These are phyloP conservation scores for Schizosaccharomyces lindneri DNA, from an alignment of 805 yeast genomes.

Conservation along the genomic window DNA sequence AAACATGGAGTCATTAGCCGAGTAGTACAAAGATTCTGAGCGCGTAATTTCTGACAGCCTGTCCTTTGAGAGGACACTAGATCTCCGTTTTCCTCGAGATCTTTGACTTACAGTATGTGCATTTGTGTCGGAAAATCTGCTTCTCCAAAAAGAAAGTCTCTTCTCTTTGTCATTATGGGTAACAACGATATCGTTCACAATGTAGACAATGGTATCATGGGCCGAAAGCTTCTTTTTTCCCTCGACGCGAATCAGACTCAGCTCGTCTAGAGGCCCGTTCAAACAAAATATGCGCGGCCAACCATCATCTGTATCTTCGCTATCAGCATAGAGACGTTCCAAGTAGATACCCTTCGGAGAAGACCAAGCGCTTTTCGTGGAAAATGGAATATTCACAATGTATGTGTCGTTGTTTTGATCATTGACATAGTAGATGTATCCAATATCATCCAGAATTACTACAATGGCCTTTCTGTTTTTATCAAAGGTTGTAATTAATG, in stretches of 20 bases:
- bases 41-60: not conserved
- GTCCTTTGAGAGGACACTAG: not conserved
- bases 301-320: not conserved
- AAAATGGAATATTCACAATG: not conserved
- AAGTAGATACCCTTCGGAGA: not conserved
- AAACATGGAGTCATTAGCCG: not conserved
- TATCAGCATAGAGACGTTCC: not conserved
- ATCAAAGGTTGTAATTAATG: not conserved
- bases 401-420: not conserved
- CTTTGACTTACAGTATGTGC: not conserved
- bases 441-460: not conserved
- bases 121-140: not conserved
- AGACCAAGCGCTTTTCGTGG: not conserved
- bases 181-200: not conserved
- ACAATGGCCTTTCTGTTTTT: not conserved
- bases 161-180: not conserved
- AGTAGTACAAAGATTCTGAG: not conserved
- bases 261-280: not conserved
- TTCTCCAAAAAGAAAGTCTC: not conserved
- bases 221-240: not conserved
- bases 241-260: not conserved
- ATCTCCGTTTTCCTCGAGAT: not conserved
- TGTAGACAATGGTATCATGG: not conserved
- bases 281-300: not conserved
- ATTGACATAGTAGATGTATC: not conserved